Percentiles rank a stretch among this genome's conserved stretches.
phyloP scores from a whole-genome alignment of 2,329 filamentous ascomycete species.

The Arthrobotrys pseudoclavata region DNA sequence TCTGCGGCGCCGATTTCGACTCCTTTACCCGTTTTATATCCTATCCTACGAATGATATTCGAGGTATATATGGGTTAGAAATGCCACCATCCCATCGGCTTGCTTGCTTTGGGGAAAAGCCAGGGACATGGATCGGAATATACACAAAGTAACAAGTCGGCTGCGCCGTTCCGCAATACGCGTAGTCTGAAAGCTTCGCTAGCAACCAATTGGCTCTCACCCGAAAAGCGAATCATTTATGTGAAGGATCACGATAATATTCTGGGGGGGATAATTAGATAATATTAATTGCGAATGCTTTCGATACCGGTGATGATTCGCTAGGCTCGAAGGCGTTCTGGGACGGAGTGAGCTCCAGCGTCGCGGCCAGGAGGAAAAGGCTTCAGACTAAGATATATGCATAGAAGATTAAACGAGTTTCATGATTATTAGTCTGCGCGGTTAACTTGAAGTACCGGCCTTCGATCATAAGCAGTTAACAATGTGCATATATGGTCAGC shows the following conservation, averaged over 20 bases:
- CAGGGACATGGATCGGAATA: background rate
- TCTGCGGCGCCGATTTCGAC: constrained; percentile 54
- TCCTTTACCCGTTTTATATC: constrained; percentile 6
- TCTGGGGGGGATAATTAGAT: constrained; percentile 24
- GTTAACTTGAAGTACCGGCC: background rate
- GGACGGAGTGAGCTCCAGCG: constrained; percentile 29
- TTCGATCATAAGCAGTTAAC: background rate
- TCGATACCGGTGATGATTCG: background rate
- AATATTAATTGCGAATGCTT: constrained; percentile 35
- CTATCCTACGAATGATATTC: background rate
- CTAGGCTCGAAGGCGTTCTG: constrained; percentile 7
- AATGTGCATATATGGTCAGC: no score
- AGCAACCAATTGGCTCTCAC: constrained; percentile 23
- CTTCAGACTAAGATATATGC: background rate
- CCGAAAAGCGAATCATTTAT: constrained; percentile 9
- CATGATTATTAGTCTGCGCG: background rate
- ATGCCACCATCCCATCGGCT: constrained; percentile 13
- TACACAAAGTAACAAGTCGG: background rate
- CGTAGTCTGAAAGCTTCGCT: background rate
- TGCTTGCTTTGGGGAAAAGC: background rate
- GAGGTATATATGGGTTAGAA: background rate
- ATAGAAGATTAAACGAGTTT: background rate
- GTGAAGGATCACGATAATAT: constrained; percentile 45
- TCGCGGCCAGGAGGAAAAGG: background rate
- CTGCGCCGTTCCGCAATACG: background rate